A percentile compares a stretch with the other conserved stretches of the same genome.
Conservation (phyloP, 1,139 yeast genomes). For the Waltiozyma sp. region DNA sequence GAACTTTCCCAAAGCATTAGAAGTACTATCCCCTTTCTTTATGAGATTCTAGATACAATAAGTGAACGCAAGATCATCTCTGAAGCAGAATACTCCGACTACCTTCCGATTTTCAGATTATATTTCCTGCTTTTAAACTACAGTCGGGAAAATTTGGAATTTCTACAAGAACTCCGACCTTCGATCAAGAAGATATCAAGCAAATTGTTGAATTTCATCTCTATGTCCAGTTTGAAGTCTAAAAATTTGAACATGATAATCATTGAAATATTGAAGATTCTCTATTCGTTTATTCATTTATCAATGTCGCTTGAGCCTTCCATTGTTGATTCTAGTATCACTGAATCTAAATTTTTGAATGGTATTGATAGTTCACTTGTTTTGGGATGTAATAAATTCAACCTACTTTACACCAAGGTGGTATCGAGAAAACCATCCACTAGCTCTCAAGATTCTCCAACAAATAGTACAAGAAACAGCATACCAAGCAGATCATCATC, state of each 20-base stretch:
- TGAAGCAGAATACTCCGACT: constrained; percentile 15
- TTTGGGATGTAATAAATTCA: constrained; percentile 18
- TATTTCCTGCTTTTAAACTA: constrained; percentile 15
- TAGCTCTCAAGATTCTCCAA: not conserved
- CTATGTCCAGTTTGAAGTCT: constrained; percentile 13
- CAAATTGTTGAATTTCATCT: constrained; percentile 16
- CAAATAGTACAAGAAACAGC: not conserved
- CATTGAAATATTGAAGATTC: constrained; percentile 17
- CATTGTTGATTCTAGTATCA: not conserved
- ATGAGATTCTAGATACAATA: constrained; percentile 8
- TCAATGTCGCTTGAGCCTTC: not conserved
- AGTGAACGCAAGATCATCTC: constrained; percentile 17
- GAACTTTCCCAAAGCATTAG: not conserved
- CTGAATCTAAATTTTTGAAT: constrained; percentile 11
- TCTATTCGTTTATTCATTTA: constrained; percentile 14
- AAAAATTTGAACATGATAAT: constrained; percentile 14
- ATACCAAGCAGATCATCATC: not conserved
- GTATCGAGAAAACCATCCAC: not conserved
- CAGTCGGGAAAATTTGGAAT: not conserved
- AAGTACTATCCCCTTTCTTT: constrained; percentile 8
- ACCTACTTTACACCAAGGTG: constrained; percentile 11
- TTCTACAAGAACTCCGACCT: constrained; percentile 3
- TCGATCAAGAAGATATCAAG: constrained; percentile 13
- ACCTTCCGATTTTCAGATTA: constrained; percentile 18
- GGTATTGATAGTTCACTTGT: constrained; percentile 18